Evolutionary conservation across 106 monocot genomes (phyloP).

Genomic region (Phalaenopsis aphrodite): DNA sequence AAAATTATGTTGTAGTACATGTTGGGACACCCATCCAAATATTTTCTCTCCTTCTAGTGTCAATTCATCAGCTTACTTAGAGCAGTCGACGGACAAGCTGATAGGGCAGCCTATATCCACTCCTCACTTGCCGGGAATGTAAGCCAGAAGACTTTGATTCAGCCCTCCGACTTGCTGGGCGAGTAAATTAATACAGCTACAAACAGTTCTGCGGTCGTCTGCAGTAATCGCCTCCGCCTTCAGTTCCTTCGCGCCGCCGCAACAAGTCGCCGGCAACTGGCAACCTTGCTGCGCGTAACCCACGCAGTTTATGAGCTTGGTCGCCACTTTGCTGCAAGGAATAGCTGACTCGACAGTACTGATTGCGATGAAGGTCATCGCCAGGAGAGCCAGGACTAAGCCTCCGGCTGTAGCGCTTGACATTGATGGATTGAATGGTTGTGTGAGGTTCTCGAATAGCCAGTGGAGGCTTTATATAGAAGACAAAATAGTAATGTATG

Average conservation of each 20-base stretch:
- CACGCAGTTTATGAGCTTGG: not conserved
- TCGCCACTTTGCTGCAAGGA: not conserved
- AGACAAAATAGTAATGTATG: not conserved
- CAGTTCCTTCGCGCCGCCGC: not conserved
- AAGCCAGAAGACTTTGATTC: not conserved
- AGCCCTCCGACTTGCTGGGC: not conserved
- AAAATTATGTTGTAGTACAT: too few species aligned
- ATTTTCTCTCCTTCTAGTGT: too few species aligned
- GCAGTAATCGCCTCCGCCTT: not conserved
- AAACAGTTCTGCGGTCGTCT: not conserved
- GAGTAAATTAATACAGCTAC: not conserved
- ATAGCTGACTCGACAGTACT: not conserved
- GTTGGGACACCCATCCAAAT: too few species aligned
- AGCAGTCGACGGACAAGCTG: slow-evolving; percentile 4
- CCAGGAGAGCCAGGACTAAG: not conserved
- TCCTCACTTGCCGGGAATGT: not conserved
- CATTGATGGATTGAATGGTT: not conserved
- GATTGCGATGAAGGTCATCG: not conserved
- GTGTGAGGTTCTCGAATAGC: not conserved
- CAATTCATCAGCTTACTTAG: not conserved
- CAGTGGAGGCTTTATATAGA: not conserved
- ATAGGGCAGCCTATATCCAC: not conserved
- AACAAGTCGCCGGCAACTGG: not conserved
- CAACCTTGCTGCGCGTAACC: not conserved
- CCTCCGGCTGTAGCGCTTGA: not conserved